Conservation (phyloP, 108 stramenopile species). For the Skeletonema costatum region DNA sequence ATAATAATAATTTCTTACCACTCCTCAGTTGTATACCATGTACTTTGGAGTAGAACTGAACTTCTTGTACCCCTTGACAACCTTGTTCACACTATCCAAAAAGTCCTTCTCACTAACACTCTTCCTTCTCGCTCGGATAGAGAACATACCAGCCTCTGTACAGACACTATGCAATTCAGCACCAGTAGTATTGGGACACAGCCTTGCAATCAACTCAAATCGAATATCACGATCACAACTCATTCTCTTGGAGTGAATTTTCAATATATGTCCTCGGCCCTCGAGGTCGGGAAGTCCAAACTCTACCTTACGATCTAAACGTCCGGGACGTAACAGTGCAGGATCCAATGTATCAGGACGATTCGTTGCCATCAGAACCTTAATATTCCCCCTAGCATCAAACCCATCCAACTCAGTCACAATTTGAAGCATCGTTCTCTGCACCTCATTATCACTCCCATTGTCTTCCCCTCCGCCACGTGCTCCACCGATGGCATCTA, state of each 20-base stretch:
- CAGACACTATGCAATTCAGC: slow-evolving; percentile 97
- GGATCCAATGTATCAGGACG: slow-evolving; percentile 89
- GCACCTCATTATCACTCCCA: slow-evolving; percentile 84
- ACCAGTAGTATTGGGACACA: slow-evolving; percentile 98
- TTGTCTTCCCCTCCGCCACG: slow-evolving; percentile 87
- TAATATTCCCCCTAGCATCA: slow-evolving; percentile 76
- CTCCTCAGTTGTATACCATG: slow-evolving; percentile 86
- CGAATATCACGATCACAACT: slow-evolving; percentile 97
- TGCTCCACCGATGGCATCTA: slow-evolving; percentile 92
- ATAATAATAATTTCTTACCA: not conserved
- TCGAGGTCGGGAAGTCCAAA: slow-evolving; percentile 85
- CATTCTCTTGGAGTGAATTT: slow-evolving; percentile 97
- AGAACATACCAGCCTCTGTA: slow-evolving; percentile 99
- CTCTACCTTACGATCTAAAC: slow-evolving; percentile 93
- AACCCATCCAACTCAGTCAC: slow-evolving; percentile 96
- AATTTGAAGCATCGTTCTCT: slow-evolving; percentile 97
- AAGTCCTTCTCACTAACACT: slow-evolving; percentile 97
- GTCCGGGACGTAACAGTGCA: slow-evolving; percentile 88
- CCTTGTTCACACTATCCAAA: slow-evolving; percentile 98
- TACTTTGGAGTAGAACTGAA: slow-evolving; percentile 98
- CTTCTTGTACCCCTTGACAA: slow-evolving; percentile 99
- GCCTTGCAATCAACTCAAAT: slow-evolving; percentile 96
- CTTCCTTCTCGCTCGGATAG: slow-evolving; percentile 98
- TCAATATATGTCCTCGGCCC: slow-evolving; percentile 69
- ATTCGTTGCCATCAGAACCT: slow-evolving; percentile 92